Evolutionary conservation across 768 basidiomycete genomes (phyloP), one percentile per base, ranked within the genome.

Genomic region (Mycena latifolia): DNA sequence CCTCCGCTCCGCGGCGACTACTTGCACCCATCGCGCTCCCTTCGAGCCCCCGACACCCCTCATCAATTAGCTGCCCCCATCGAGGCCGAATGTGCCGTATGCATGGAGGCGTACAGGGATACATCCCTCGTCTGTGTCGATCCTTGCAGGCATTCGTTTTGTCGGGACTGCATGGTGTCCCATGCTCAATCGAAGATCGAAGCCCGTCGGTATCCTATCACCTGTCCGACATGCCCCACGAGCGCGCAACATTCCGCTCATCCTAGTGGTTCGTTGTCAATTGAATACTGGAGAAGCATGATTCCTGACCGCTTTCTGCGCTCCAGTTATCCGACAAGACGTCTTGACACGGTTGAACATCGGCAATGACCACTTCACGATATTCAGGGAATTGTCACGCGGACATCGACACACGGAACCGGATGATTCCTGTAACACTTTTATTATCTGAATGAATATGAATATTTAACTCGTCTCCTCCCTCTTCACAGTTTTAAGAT

Each of bases 171-270:
- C 41, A 14, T 55, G 25, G 27, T 25, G 25, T 28, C 27, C 15
- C 54, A 55, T 28, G 54, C 43, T 39, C 54, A 43, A 28, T 43
- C 41, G 25, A 55, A 55, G 18, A 39, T 55, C 27, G 18, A 43
- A 28, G 41, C 25, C 8, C 39, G 54, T n/a, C 27, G 18, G 9
- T 55, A 43, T 39, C 54, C 54, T 18, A 29, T 55, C 20, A 55
- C 18, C 22, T 55, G 54, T 20, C 54, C 39, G 20, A 17, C 9
- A 43, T 55, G 54, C 39, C 39, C 25, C 9, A 43, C 3, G 39
- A 55, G 39, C 27, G 8, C 54, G 17, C 24, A 55, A 15, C 20
- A 55, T 43, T 43, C 29, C 6, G n/a, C n/a, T 5, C 31, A 37
- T 35, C 33, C 54, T 4, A 43, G 54, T 22, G 54, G 54, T 43